Conservation (phyloP, 164 flowering plant species). For the Aristolochia californica region DNA sequence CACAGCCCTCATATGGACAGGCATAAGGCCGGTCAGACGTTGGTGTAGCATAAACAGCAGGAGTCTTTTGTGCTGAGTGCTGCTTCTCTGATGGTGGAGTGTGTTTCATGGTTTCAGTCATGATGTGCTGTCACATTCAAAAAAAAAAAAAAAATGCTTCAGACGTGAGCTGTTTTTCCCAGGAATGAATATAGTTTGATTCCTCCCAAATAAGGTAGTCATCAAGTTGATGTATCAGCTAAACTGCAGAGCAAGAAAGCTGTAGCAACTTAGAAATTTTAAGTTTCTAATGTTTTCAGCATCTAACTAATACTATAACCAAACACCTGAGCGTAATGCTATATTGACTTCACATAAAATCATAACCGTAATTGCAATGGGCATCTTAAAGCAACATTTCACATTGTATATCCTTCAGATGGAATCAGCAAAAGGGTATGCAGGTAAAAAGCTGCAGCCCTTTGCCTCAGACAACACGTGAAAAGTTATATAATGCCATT, state of each 20-base stretch:
- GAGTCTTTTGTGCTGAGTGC: constrained; percentile 38
- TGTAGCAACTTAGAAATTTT: background rate
- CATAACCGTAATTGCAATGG: too few species aligned
- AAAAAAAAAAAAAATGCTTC: background rate
- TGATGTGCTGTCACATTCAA: constrained; percentile 22
- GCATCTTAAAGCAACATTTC: too few species aligned
- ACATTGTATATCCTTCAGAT: too few species aligned
- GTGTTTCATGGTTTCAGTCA: constrained; percentile 36
- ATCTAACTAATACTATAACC: background rate
- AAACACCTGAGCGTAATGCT: background rate
- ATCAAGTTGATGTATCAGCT: too few species aligned
- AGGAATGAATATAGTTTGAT: too few species aligned
- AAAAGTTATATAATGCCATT: too few species aligned
- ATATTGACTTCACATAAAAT: too few species aligned
- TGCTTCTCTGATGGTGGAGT: constrained; percentile 52
- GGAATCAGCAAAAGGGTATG: too few species aligned
- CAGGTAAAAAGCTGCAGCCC: too few species aligned
- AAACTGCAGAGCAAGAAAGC: background rate
- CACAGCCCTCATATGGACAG: constrained; percentile 91
- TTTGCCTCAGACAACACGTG: too few species aligned
- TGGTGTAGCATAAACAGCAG: constrained; percentile 52
- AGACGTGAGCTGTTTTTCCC: background rate
- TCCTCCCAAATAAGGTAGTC: too few species aligned
- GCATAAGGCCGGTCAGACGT: constrained; percentile 80
- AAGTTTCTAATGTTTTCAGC: background rate